phyloP scores from a whole-genome alignment of 371 early-diverging fungal genomes.

The Circinella minor region DNA sequence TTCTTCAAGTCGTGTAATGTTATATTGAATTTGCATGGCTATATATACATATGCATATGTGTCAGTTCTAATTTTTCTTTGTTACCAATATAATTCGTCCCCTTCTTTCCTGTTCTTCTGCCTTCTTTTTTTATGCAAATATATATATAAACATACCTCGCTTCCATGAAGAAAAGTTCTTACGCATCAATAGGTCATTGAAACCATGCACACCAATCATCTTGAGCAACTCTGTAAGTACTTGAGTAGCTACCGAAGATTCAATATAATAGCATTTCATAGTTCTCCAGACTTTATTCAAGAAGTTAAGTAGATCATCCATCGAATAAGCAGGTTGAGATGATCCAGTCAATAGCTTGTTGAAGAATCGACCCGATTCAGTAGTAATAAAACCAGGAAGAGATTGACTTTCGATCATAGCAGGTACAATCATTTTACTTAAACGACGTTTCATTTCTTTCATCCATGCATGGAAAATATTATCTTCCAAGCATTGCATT shows the following conservation, averaged over 20 bases:
- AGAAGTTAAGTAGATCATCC: slow-evolving; percentile 89
- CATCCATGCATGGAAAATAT: slow-evolving; percentile 84
- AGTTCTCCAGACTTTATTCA: slow-evolving; percentile 89
- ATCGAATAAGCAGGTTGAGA: slow-evolving; percentile 81
- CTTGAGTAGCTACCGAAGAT: slow-evolving; percentile 76
- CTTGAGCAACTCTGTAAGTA: slow-evolving; percentile 87
- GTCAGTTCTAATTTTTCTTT: too few species aligned
- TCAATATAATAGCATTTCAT: slow-evolving; percentile 96
- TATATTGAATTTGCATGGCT: slow-evolving; percentile 95
- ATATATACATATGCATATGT: neutral
- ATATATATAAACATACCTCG: slow-evolving; percentile 53
- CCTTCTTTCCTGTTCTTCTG: neutral
- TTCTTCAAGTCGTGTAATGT: slow-evolving; percentile 90
- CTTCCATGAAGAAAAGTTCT: slow-evolving; percentile 90
- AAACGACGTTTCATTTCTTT: slow-evolving; percentile 93
- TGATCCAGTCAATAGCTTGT: slow-evolving; percentile 75
- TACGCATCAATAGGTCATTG: slow-evolving; percentile 93
- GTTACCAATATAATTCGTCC: too few species aligned
- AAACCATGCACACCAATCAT: slow-evolving; percentile 91
- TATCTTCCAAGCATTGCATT: slow-evolving; percentile 70
- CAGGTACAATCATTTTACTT: slow-evolving; percentile 90
- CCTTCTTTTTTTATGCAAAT: neutral
- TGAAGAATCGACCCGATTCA: slow-evolving; percentile 81
- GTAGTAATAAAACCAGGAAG: slow-evolving; percentile 90
- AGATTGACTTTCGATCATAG: slow-evolving; percentile 92